These are phyloP conservation scores for Lasiodiplodia sp. DNA, from an alignment of 2,329 filamentous ascomycete genomes.

Conservation along the genomic window DNA sequence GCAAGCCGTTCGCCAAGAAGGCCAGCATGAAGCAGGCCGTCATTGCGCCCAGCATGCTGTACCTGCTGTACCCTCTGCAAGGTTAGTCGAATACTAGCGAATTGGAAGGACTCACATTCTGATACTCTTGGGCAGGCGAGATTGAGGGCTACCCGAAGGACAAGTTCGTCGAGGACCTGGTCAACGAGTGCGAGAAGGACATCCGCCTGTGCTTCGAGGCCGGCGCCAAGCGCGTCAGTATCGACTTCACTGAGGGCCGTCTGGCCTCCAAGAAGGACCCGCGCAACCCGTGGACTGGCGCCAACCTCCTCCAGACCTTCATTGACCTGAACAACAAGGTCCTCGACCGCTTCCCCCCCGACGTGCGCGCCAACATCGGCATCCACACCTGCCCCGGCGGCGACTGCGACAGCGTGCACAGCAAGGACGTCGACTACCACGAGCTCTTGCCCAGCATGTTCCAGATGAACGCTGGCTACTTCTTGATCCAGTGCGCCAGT, in stretches of 20 bases:
- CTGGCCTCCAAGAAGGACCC: slow-evolving; percentile 43
- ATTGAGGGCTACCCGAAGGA: slow-evolving; percentile 41
- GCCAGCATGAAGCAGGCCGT: slow-evolving; percentile 41
- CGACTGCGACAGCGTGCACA: slow-evolving; percentile 45
- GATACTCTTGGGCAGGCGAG: slow-evolving; percentile 13
- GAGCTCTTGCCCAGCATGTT: slow-evolving; percentile 43
- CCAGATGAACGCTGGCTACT: slow-evolving; percentile 46
- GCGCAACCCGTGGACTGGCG: slow-evolving; percentile 43
- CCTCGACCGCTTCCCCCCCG: slow-evolving; percentile 37
- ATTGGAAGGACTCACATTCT: not conserved
- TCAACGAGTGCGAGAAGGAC: slow-evolving; percentile 45
- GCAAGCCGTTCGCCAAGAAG: slow-evolving; percentile 36
- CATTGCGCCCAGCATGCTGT: slow-evolving; percentile 46
- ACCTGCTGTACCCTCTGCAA: slow-evolving; percentile 43
- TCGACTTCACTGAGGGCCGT: slow-evolving; percentile 45
- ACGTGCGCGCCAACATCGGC: slow-evolving; percentile 42
- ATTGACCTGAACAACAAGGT: slow-evolving; percentile 41
- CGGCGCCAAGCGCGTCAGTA: slow-evolving; percentile 42
- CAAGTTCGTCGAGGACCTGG: slow-evolving; percentile 41
- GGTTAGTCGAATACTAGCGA: not conserved
- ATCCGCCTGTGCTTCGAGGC: slow-evolving; percentile 44
- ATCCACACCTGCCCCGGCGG: slow-evolving; percentile 47
- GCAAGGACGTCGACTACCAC: slow-evolving; percentile 42
- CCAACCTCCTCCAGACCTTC: slow-evolving; percentile 41
- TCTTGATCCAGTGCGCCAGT: slow-evolving; percentile 42